These are phyloP conservation scores for Chlorella sp. DNA, from an alignment of 139 green algal species.

Conservation along the genomic window DNA sequence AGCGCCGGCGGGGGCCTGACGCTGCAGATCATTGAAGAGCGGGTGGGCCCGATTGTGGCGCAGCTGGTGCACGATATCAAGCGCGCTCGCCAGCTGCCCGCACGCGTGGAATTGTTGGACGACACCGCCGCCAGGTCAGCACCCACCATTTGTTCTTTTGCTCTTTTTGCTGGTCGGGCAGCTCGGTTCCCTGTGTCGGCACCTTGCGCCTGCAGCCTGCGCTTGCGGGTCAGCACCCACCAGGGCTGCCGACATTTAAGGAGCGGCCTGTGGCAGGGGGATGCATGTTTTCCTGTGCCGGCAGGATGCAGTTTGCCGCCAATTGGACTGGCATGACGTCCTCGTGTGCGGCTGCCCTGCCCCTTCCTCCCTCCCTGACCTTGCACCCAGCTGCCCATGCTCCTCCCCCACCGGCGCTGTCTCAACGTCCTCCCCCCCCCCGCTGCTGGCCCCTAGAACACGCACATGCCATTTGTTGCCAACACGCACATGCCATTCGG, in stretches of 20 bases:
- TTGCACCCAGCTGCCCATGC: background rate
- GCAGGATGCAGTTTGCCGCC: no score
- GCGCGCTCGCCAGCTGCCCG: conserved; percentile 69
- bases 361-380: background rate
- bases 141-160: no score
- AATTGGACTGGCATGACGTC: no score
- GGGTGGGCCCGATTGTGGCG: conserved; percentile 64
- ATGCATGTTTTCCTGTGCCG: no score
- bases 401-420: background rate
- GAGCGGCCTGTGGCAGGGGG: background rate
- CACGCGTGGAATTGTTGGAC: conserved; percentile 81
- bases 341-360: background rate
- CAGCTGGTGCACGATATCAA: conserved; percentile 75
- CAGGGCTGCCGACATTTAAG: no score
- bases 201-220: no score
- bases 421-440: no score
- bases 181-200: no score
- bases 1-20: conserved; percentile 44
- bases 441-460: no score
- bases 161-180: no score
- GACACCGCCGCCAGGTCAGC: conserved; percentile 77
- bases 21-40: conserved; percentile 61
- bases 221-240: conserved; percentile 54
- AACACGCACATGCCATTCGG: no score
- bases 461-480: background rate